These are phyloP conservation scores for Zygosaccharomyces siamensis DNA, from an alignment of 805 yeast species.

Conservation along the genomic window DNA sequence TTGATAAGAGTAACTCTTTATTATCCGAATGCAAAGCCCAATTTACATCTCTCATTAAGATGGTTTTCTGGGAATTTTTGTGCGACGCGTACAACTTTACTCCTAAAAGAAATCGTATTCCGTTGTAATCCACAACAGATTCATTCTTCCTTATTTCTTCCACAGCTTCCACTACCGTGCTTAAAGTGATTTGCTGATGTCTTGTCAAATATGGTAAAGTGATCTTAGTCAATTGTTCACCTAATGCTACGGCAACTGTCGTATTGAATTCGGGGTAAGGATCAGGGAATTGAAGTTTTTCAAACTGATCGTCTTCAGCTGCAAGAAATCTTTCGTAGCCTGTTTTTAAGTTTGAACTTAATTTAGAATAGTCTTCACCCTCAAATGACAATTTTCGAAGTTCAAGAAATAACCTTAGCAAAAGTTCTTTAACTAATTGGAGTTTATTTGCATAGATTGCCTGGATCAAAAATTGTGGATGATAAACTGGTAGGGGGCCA, in stretches of 20 bases:
- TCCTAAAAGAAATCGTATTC: slow-evolving; percentile 66
- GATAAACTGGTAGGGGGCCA: slow-evolving; percentile 86
- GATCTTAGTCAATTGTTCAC: slow-evolving; percentile 55
- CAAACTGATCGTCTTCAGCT: slow-evolving; percentile 23
- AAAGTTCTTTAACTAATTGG: slow-evolving; percentile 49
- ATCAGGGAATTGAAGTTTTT: slow-evolving; percentile 32
- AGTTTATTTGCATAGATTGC: slow-evolving; percentile 58
- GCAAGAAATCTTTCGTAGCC: slow-evolving; percentile 27
- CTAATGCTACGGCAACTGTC: slow-evolving; percentile 44
- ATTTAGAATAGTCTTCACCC: slow-evolving; percentile 30
- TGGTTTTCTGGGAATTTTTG: slow-evolving; percentile 43
- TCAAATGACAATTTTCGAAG: slow-evolving; percentile 52
- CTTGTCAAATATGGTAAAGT: slow-evolving; percentile 79
- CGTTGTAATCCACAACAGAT: slow-evolving; percentile 44
- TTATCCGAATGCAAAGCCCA: slow-evolving; percentile 87
- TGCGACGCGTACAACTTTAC: slow-evolving; percentile 60
- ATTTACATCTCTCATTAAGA: slow-evolving; percentile 73
- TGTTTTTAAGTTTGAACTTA: slow-evolving; percentile 33
- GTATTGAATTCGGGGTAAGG: slow-evolving; percentile 41
- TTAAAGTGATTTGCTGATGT: slow-evolving; percentile 83
- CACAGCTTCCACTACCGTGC: slow-evolving; percentile 63
- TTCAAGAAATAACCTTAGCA: slow-evolving; percentile 48
- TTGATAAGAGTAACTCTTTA: slow-evolving; percentile 57
- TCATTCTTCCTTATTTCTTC: slow-evolving; percentile 46
- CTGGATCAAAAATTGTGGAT: slow-evolving; percentile 84